Percentiles rank a stretch among this genome's conserved stretches.
Conservation (phyloP, 2,329 filamentous ascomycete species). For the Verticillium longisporum region DNA sequence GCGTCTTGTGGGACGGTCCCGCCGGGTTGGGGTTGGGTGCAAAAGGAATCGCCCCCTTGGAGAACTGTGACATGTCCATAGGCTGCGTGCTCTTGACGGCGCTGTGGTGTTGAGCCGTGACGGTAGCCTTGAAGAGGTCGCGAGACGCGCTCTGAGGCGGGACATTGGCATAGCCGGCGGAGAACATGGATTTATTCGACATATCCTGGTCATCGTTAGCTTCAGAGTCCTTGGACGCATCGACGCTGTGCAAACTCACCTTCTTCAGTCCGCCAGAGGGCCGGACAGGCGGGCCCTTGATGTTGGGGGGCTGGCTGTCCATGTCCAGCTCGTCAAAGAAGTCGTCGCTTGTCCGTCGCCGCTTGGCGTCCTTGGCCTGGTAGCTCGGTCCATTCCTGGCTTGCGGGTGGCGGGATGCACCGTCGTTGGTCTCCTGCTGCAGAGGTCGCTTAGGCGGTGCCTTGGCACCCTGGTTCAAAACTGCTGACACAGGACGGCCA, state of each 20-base stretch:
- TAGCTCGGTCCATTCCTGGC: conserved; percentile 53
- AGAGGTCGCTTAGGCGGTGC: conserved; percentile 68
- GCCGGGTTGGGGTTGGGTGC: conserved; percentile 59
- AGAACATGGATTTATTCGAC: conserved; percentile 52
- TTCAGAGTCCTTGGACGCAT: not conserved
- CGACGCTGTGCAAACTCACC: conserved; percentile 35
- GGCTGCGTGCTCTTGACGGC: conserved; percentile 60
- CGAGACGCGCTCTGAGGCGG: conserved; percentile 42
- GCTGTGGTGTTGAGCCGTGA: conserved; percentile 60
- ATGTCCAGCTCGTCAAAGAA: conserved; percentile 57
- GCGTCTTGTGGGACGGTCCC: conserved; percentile 60
- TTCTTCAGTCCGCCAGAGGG: conserved; percentile 67
- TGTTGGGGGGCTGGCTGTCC: conserved; percentile 48
- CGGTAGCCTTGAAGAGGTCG: conserved; percentile 59
- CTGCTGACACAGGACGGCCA: conserved; percentile 52
- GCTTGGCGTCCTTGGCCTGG: conserved; percentile 67
- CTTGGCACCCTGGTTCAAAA: conserved; percentile 58
- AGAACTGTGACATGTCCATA: conserved; percentile 79
- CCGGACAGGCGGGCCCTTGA: conserved; percentile 80
- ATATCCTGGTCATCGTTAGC: conserved; percentile 39
- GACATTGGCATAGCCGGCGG: conserved; percentile 54
- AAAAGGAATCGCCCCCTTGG: conserved; percentile 85
- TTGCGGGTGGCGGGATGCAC: conserved; percentile 37
- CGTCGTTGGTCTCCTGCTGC: conserved; percentile 54
- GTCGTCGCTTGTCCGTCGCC: conserved; percentile 70